Conservation (phyloP, 2,329 filamentous ascomycete species). For the Orbilia ellipsospora region DNA sequence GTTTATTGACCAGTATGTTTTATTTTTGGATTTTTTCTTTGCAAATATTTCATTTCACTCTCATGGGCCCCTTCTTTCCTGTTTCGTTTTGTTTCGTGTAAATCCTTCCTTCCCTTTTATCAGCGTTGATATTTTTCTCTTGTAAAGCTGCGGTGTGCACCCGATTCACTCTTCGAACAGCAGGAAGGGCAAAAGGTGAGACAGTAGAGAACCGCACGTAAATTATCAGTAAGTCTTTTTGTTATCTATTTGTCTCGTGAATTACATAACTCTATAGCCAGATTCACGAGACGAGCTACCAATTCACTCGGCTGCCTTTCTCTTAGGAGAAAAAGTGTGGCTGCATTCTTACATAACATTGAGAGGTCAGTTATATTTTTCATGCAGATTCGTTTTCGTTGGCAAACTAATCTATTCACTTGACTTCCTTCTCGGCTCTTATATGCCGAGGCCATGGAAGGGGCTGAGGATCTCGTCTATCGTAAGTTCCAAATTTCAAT, state of each 20-base stretch:
- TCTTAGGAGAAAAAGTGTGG: neutral
- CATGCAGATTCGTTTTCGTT: slow-evolving; percentile 13
- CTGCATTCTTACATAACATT: neutral
- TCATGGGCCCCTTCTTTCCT: slow-evolving; percentile 18
- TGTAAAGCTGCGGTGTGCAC: slow-evolving; percentile 16
- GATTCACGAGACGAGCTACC: slow-evolving; percentile 31
- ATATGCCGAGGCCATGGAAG: neutral
- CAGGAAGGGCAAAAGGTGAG: slow-evolving; percentile 14
- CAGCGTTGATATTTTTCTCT: slow-evolving; percentile 36
- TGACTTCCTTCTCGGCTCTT: neutral
- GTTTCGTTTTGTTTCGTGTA: slow-evolving; percentile 36
- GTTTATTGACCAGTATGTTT: slow-evolving; percentile 52
- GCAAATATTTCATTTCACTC: slow-evolving; percentile 27
- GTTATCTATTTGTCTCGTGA: slow-evolving; percentile 40
- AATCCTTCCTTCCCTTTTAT: slow-evolving; percentile 21
- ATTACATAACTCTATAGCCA: slow-evolving; percentile 53
- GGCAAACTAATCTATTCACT: slow-evolving; percentile 32
- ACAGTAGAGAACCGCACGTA: slow-evolving; percentile 8
- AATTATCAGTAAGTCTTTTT: slow-evolving; percentile 50
- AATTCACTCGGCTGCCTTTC: neutral
- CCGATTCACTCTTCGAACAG: slow-evolving; percentile 5
- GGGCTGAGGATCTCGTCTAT: neutral
- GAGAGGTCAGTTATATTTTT: slow-evolving; percentile 51
- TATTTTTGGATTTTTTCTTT: slow-evolving; percentile 5
- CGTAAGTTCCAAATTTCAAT: neutral